Conservation (phyloP, 179 eudicot genomes). For the Vitellaria paradoxa region DNA sequence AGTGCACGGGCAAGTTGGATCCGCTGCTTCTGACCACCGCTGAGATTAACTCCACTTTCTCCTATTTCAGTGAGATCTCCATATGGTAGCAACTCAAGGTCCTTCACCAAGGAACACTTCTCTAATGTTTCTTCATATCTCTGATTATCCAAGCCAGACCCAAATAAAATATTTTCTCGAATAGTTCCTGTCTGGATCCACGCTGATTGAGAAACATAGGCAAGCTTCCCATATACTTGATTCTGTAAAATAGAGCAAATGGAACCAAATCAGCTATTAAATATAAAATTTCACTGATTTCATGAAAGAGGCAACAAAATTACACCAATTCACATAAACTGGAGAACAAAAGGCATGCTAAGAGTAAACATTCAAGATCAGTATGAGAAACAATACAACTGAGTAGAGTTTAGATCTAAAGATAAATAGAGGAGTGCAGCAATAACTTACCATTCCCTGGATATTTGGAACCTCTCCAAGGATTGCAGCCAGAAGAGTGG, state of each 20-base stretch:
- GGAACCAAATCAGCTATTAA: neutral
- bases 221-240: constrained; percentile 57
- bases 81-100: constrained; percentile 61
- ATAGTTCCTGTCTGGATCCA: constrained; percentile 87
- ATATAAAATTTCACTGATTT: neutral
- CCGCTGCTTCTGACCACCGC: constrained; percentile 66
- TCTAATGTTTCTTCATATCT: constrained; percentile 62
- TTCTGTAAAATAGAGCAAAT: constrained; percentile 31
- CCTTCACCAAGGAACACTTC: constrained; percentile 62
- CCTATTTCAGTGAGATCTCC: constrained; percentile 75
- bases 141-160: constrained; percentile 47
- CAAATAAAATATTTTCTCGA: constrained; percentile 77
- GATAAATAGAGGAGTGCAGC: too few relatives aligned
- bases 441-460: constrained; percentile 54
- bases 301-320: neutral
- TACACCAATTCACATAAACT: neutral
- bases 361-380: too few relatives aligned
- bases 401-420: too few relatives aligned
- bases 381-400: too few relatives aligned
- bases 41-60: constrained; percentile 70
- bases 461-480: constrained; percentile 74
- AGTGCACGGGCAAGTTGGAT: constrained; percentile 58
- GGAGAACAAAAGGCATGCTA: too few relatives aligned
- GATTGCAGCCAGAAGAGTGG: constrained; percentile 70
- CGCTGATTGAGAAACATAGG: constrained; percentile 83